Evolutionary conservation across 192 early-diverging fungal genomes (phyloP).

Genomic region (Linderina pennispora): DNA sequence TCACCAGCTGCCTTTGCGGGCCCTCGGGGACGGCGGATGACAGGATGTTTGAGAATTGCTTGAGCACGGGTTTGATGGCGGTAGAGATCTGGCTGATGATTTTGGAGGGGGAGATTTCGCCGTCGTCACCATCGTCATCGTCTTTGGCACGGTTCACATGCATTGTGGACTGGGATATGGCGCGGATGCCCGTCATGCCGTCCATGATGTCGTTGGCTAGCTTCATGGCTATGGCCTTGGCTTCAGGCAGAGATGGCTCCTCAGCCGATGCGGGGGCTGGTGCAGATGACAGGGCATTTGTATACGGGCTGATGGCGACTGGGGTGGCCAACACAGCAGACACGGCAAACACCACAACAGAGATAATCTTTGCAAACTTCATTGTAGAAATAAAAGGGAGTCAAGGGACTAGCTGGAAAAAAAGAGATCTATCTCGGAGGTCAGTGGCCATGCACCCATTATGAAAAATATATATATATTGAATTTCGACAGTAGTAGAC

Average conservation of each 20-base stretch:
- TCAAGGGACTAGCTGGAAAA: too few species aligned
- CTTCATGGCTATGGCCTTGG: constrained; percentile 5
- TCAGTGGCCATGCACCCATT: too few species aligned
- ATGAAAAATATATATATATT: too few species aligned
- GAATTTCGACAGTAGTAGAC: too few species aligned
- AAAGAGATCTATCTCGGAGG: too few species aligned
- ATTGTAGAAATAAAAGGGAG: too few species aligned
- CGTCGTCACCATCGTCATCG: constrained; percentile 19
- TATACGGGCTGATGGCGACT: neutral
- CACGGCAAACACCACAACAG: too few species aligned
- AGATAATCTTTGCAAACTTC: too few species aligned
- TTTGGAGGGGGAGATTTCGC: constrained; percentile 20
- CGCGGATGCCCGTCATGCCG: too few species aligned
- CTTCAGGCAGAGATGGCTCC: constrained; percentile 20
- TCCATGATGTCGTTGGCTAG: constrained; percentile 25
- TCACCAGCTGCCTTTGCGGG: constrained; percentile 28
- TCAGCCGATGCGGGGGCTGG: neutral
- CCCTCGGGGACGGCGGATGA: constrained; percentile 18
- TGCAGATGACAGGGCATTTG: neutral
- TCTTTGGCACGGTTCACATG: constrained; percentile 11
- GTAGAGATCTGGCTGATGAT: constrained; percentile 20
- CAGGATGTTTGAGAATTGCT: constrained; percentile 24
- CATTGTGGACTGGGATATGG: too few species aligned
- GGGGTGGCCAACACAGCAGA: too few species aligned
- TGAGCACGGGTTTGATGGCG: constrained; percentile 25